Percentiles rank a stretch among this genome's conserved stretches.
phyloP scores from a whole-genome alignment of 768 basidiomycete species.

The Podaxis rugospora region DNA sequence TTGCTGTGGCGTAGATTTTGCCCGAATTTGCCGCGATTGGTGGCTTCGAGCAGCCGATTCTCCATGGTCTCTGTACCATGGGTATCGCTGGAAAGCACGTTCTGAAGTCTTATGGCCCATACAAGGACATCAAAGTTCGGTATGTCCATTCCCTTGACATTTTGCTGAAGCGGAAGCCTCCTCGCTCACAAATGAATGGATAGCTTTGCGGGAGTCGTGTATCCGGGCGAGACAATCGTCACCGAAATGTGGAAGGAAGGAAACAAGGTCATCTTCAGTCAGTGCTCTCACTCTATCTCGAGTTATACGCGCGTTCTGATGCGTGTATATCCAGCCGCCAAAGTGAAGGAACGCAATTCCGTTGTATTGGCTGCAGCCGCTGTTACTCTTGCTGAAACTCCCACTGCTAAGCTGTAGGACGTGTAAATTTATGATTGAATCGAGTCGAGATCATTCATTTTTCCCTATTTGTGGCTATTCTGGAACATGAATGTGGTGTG shows the following conservation, averaged over 20 bases:
- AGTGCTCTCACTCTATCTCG: constrained; percentile 26
- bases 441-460: not conserved
- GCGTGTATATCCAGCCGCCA: constrained; percentile 52
- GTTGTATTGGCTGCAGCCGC: constrained; percentile 77
- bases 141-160: constrained; percentile 27
- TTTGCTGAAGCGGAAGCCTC: not conserved
- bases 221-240: constrained; percentile 91
- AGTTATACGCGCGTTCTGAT: not conserved
- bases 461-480: not conserved
- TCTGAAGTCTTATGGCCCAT: constrained; percentile 78
- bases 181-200: not conserved
- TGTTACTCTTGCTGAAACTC: constrained; percentile 57
- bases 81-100: constrained; percentile 94
- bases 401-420: constrained; percentile 59
- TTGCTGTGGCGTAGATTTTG: constrained; percentile 54
- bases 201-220: constrained; percentile 88
- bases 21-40: constrained; percentile 93
- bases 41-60: constrained; percentile 89
- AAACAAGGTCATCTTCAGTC: constrained; percentile 85
- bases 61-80: constrained; percentile 88
- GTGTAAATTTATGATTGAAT: not conserved
- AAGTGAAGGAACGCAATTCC: constrained; percentile 81
- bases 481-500: not conserved
- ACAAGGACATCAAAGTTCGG: constrained; percentile 94
- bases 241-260: constrained; percentile 99